These are phyloP conservation scores for Diaporthe longicolla DNA, from an alignment of 2,329 filamentous ascomycete species.

Conservation along the genomic window DNA sequence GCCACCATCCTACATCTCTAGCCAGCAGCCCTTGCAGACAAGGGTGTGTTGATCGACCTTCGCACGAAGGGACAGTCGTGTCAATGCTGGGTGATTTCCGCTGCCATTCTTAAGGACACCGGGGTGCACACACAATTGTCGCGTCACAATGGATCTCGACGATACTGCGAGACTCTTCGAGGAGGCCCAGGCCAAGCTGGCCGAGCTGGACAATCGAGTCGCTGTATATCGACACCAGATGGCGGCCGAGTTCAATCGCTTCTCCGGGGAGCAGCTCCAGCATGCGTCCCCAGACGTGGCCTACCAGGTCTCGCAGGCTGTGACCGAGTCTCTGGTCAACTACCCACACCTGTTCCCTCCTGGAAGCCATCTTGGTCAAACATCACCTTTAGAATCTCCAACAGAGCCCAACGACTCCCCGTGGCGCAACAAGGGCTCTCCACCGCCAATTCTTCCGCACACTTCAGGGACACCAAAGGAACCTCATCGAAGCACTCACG, in stretches of 20 bases:
- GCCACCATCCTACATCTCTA: slow-evolving; percentile 13
- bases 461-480: slow-evolving; percentile 55
- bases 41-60: slow-evolving; percentile 7
- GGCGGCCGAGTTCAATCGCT: slow-evolving; percentile 69
- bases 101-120: slow-evolving; percentile 3
- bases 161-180: slow-evolving; percentile 59
- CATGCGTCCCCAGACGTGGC: slow-evolving; percentile 63
- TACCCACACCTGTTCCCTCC: slow-evolving; percentile 60
- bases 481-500: slow-evolving; percentile 62
- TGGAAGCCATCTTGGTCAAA: slow-evolving; percentile 7
- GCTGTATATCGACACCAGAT: slow-evolving; percentile 69
- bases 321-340: slow-evolving; percentile 60
- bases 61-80: background rate
- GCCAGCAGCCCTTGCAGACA: slow-evolving; percentile 15
- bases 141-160: slow-evolving; percentile 34
- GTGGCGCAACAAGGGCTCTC: slow-evolving; percentile 48
- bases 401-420: slow-evolving; percentile 40
- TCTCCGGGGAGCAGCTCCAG: slow-evolving; percentile 65
- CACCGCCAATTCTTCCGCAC: slow-evolving; percentile 58
- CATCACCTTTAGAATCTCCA: slow-evolving; percentile 26
- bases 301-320: slow-evolving; percentile 60
- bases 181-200: slow-evolving; percentile 67
- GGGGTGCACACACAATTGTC: slow-evolving; percentile 20
- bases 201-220: slow-evolving; percentile 70
- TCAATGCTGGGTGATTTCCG: slow-evolving; percentile 23